phyloP scores from a whole-genome alignment of 2,329 filamentous ascomycete species.

The Penicillium crustosum region DNA sequence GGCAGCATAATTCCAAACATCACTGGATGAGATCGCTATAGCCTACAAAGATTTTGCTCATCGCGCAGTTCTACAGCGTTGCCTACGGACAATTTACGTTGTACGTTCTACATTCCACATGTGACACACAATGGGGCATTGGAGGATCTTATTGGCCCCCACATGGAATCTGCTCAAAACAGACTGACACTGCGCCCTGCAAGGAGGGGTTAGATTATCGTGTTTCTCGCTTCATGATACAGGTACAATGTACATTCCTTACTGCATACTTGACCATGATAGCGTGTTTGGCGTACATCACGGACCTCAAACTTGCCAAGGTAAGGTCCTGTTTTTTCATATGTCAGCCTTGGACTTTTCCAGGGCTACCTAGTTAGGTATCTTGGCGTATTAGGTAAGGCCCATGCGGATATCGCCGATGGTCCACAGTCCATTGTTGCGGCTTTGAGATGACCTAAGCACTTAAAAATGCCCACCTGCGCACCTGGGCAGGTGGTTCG shows the following conservation, averaged over 20 bases:
- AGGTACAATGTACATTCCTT: constrained; percentile 2
- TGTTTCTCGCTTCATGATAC: neutral
- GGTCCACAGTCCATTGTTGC: neutral
- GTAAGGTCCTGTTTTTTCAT: neutral
- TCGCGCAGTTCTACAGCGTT: neutral
- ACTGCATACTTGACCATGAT: neutral
- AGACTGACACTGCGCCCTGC: constrained; percentile 2
- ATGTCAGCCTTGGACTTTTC: neutral
- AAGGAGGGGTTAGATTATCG: constrained; percentile 1
- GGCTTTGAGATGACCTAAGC: neutral
- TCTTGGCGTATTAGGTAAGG: neutral
- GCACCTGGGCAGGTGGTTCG: neutral
- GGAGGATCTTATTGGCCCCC: neutral
- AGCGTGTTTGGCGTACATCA: constrained; percentile 5
- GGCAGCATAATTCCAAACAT: neutral
- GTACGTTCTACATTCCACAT: constrained; percentile 1
- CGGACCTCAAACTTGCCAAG: neutral
- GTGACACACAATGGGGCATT: neutral
- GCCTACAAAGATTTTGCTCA: neutral
- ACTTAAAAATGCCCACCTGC: neutral
- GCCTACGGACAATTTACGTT: neutral
- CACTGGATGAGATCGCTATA: neutral
- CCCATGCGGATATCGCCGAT: constrained; percentile 3
- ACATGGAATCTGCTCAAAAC: neutral
- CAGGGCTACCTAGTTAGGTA: neutral